Percentiles rank a stretch among this genome's conserved stretches.
Conservation (phyloP, 225 moss, liverwort and hornwort species). For the Thuidium tamariscinum region DNA sequence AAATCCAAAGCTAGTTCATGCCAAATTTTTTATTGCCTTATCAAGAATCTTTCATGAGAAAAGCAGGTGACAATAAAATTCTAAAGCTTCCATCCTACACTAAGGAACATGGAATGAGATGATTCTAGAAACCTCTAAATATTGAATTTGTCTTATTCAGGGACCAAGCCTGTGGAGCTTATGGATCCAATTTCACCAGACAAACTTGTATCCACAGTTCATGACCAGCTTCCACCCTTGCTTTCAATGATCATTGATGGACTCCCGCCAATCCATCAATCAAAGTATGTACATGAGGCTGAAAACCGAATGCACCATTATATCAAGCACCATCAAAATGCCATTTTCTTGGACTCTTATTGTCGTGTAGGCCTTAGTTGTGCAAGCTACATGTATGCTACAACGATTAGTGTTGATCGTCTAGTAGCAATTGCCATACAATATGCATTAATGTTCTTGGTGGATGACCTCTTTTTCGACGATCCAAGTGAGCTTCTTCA, state of each 20-base stretch:
- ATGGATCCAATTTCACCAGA: background rate
- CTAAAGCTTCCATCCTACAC: too few relatives aligned
- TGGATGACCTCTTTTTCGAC: background rate
- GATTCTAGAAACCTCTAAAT: too few relatives aligned
- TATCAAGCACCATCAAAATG: background rate
- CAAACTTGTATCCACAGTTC: background rate
- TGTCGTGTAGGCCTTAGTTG: background rate
- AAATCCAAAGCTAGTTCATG: too few relatives aligned
- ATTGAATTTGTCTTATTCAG: background rate
- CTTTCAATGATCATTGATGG: background rate
- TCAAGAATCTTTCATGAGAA: too few relatives aligned
- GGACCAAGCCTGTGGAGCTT: background rate
- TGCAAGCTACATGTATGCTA: background rate
- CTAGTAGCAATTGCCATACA: background rate
- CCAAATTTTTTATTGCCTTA: too few relatives aligned
- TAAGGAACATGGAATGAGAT: too few relatives aligned
- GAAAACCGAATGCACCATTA: background rate
- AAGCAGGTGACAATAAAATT: too few relatives aligned
- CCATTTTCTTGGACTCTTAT: background rate
- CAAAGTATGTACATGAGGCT: background rate
- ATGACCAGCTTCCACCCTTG: background rate
- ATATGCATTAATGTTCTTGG: background rate
- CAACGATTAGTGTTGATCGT: background rate
- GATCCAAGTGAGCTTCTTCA: background rate
- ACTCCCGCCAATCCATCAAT: background rate